Evolutionary conservation across 768 basidiomycete genomes (phyloP).

Genomic region (Ramaria rubella): DNA sequence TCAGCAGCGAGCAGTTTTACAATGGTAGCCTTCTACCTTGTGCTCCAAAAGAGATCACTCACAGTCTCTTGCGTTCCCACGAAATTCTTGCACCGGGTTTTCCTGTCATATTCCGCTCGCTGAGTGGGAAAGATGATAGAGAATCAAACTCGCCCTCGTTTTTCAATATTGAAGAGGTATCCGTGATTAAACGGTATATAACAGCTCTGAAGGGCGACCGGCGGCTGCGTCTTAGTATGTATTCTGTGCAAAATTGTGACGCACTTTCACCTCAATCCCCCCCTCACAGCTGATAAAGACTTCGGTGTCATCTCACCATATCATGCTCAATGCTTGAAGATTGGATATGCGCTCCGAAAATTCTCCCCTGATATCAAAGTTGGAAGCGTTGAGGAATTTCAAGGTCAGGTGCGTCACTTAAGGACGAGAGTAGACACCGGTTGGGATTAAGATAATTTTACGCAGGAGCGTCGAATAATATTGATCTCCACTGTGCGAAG

Average conservation of each 20-base stretch:
- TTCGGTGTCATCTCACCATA: constrained; percentile 62
- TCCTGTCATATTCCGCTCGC: constrained; percentile 56
- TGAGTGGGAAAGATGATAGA: constrained; percentile 56
- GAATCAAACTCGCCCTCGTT: constrained; percentile 64
- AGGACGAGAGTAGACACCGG: not conserved
- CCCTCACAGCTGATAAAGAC: constrained; percentile 37
- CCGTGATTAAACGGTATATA: constrained; percentile 47
- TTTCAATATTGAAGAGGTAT: constrained; percentile 58
- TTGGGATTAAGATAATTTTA: not conserved
- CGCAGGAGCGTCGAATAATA: constrained; percentile 34
- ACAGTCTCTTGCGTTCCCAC: constrained; percentile 35
- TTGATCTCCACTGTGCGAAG: constrained; percentile 37
- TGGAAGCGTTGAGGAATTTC: constrained; percentile 62
- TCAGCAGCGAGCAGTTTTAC: constrained; percentile 59
- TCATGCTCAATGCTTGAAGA: constrained; percentile 49
- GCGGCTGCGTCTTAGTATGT: constrained; percentile 12
- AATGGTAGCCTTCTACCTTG: constrained; percentile 42
- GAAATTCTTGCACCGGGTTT: constrained; percentile 42
- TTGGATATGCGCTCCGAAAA: constrained; percentile 32
- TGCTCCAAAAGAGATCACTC: constrained; percentile 32
- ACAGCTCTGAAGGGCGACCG: constrained; percentile 29
- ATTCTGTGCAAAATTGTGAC: constrained; percentile 39
- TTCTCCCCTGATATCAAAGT: constrained; percentile 42
- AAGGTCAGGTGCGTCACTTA: constrained; percentile 46
- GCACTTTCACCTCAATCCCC: constrained; percentile 16